Evolutionary conservation across 495 filamentous ascomycete genomes (phyloP), one percentile per base, ranked within the genome.

Genomic region (Aspergillus egyptiacus): DNA sequence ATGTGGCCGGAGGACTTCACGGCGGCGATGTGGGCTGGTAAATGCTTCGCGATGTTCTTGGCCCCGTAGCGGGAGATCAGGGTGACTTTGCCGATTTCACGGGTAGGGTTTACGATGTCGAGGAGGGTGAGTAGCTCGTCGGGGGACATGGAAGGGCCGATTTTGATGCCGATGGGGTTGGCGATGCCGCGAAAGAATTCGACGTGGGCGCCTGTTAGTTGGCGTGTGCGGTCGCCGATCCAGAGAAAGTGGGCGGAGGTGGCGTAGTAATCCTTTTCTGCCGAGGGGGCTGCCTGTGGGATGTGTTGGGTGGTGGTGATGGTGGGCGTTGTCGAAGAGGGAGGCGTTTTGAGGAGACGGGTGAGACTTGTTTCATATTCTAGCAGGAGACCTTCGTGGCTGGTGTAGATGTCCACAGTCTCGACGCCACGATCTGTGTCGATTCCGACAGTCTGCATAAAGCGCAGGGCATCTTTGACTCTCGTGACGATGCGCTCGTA

Each of bases 211-310:
- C 88, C 86, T 67, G 89, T 82, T 20, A 96, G 74, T 60, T 96
- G 91, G 24, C 93, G 82, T 1, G 93, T 98, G 46, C 93, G 86
- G 66, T 98, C 93, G 22, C 93, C 93, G 60, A 98, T 91, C 93
- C 93, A 98, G 58, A 98, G 75, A 71, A 98, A 96, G 66, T 97
- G 94, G 0, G 87, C 86, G n/a, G 87, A 93, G 0, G 93, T 97
- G 62, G 93, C 80, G 68, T 86, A 95, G 73, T 81, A 90, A 48
- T 74, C 71, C 58, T 55, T 51, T 5, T n/a, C n/a, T n/a, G n/a
- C n/a, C n/a, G 39, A 33, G 25, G 44, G 5, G 3, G 42, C 9
- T 39, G 37, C n/a, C n/a, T n/a, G n/a, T n/a, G 19, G 36, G 19
- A 14, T 39, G 50, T n/a, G 32, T 53, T 58, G 17, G 42, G 46